Evolutionary conservation across 345 rosid species (phyloP), one percentile per base, ranked within the genome.

Genomic region (Gossypium herbaceum): DNA sequence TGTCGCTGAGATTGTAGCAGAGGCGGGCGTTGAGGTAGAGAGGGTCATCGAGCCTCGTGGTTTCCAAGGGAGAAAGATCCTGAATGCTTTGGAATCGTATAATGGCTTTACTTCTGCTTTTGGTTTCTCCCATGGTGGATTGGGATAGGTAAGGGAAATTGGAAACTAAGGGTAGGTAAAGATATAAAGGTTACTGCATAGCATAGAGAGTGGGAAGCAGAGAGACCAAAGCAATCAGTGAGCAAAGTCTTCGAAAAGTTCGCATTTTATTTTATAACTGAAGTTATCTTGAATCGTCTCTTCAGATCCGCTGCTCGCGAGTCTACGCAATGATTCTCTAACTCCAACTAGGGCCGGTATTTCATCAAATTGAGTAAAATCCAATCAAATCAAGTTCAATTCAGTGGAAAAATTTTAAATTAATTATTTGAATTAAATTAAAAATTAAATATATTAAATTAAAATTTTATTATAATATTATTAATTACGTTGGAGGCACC

Each of bases 111-210:
- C 80, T 82, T n/a, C 19, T 54, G 58, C 9, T 57, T 54, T 54
- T 54, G 58, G 58, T n/a, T 58, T 83, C 87, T 73, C 74, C 57
- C 91, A 86, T 87, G 77, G 55, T 68, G 12, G 17, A 69, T 51
- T 29, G 16, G 25, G 22, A 19, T 8, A n/a, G 57, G 5, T 73
- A 8, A 34, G 75, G 75, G 75, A 50, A 48, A 34, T 43, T 67
- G 39, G 57, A 17, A 57, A 57, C 12, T 22, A 47, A 24, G 59
- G 57, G 47, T 2, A 56, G 20, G 47, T 73, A 73, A 68, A 68
- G 79, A 56, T 75, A 79, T 78, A 72, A 27, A 73, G 61, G 58
- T 9, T 39, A 10, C 29, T 22, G 62, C 62, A 2, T 22, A 22
- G 74, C 58, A 41, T 56, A 10, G 29, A 27, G 39, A 39, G 27